Base-by-base conservation (phyloP, 2,329 filamentous ascomycete genomes). In the Grosmannia clavigera region DNA sequence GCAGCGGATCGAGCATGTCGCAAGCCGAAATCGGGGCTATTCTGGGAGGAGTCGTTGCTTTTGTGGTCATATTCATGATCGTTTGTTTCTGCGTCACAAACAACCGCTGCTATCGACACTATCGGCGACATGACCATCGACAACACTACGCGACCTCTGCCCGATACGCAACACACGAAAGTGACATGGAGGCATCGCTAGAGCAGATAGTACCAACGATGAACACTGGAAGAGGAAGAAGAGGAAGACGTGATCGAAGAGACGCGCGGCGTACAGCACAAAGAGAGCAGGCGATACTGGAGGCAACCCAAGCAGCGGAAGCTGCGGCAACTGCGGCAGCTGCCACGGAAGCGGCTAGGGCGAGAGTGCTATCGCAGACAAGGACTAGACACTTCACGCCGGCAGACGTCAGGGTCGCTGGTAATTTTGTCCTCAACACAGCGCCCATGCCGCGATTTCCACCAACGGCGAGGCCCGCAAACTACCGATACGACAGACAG, bases 21-120 rank as follows among this genome's bases (percentile, higher is more conserved):
- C 63, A 70, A 31, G 68, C 65, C n/a, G 68, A 75, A 56, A 69
- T 78, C 35, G 75, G 73, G 5, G 75, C 70, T 48, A 73, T 78
- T 22, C 65, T 75, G 2, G 75, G 75, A 33, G 70, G 70, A 40
- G 62, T 76, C 1, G 66, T 74, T 12, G 74, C 70, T 2, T 64
- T 71, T n/a, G 68, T 72, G n/a, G 56, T 72, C 29, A 61, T 75
- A 27, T 57, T 70, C 35, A 58, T 75, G 35, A 31, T 75, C 19
- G 60, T 68, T 48, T 65, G 71, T 58, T 70, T 66, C 56, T 76
- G 71, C 66, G 64, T 69, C 46, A 55, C 60, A 29, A 38, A 61
- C 43, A 58, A 43, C 38, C 19, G 48, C 25, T 43, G 57, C 25
- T 62, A 61, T 22, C 52, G 55, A 2, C n/a, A 11, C 50, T 22